Conservation (phyloP, 2,329 filamentous ascomycete genomes). For the Samsoniella hepiali region DNA sequence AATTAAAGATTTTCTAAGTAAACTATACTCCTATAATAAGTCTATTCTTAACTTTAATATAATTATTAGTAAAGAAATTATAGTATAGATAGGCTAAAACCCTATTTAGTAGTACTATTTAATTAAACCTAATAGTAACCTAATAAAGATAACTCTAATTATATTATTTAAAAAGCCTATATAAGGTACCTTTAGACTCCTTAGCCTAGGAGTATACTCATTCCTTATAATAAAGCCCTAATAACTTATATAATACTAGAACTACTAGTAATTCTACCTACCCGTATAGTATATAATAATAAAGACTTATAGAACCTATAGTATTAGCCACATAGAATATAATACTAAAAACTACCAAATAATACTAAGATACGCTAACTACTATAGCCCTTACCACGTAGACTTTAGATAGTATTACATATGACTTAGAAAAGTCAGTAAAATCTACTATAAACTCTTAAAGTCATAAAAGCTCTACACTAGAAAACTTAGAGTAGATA, state of each 20-base stretch:
- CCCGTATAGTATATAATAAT: neutral
- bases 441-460: neutral
- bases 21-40: neutral
- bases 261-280: neutral
- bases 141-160: neutral
- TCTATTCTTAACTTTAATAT: neutral
- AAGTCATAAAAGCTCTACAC: neutral
- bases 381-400: neutral
- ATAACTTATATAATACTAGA: neutral
- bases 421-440: neutral
- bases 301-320: neutral
- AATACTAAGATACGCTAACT: neutral
- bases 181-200: neutral
- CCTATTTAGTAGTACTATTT: neutral
- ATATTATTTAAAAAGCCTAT: neutral
- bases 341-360: neutral
- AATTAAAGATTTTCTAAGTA: slow-evolving; percentile 4
- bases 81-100: neutral
- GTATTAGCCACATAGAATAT: neutral
- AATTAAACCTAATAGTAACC: neutral
- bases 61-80: neutral
- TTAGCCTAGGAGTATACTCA: neutral
- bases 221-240: slow-evolving; percentile 6
- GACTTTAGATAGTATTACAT: neutral
- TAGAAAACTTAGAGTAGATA: neutral